Evolutionary conservation across 2,329 filamentous ascomycete species (phyloP), one percentile per base, ranked within the genome.

Genomic region (Colletotrichum tamarilloi): DNA sequence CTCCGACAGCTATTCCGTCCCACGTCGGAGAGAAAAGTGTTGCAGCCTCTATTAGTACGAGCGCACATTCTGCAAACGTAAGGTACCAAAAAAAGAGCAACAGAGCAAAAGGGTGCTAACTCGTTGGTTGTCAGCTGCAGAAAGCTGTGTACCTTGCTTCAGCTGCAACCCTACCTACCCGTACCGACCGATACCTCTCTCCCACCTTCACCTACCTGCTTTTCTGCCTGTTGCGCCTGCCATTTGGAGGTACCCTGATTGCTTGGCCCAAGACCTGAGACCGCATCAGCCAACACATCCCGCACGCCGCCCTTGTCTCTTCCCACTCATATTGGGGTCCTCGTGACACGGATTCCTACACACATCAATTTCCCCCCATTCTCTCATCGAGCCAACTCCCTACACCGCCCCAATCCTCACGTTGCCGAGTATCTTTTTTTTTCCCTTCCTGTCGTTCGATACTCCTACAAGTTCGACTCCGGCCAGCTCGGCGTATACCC

Each of bases 311-410:
- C 71, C 71, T 70, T 65, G 71, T 73, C 67, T 66, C 67, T 66
- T 68, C 35, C 67, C 46, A 32, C 42, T 56, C 32, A 30, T 19
- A 38, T 59, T 64, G 30, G 66, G 53, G 67, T 46, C 71, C 71
- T 73, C 60, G 71, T 73, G 71, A 73, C 71, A 65, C 67, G 1
- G 12, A 22, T 57, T 66, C 71, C 62, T 30, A 56, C 59, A 71
- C 71, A 38, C 38, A 30, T 49, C 46, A 73, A 73, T 73, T 35
- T 73, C 67, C 71, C 67, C 71, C 67, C 71, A 71, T 70, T 72
- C 42, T 64, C 60, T 73, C 60, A 59, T 60, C 56, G 28, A 56
- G 24, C 32, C 42, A 56, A 38, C 55, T 49, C 42, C 42, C 42
- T 35, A 71, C 68, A 56, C 70, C 30, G 59, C 59, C 67, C 49